These are phyloP conservation scores for Komagataella phaffii DNA, from an alignment of 805 yeast genomes.

Conservation along the genomic window DNA sequence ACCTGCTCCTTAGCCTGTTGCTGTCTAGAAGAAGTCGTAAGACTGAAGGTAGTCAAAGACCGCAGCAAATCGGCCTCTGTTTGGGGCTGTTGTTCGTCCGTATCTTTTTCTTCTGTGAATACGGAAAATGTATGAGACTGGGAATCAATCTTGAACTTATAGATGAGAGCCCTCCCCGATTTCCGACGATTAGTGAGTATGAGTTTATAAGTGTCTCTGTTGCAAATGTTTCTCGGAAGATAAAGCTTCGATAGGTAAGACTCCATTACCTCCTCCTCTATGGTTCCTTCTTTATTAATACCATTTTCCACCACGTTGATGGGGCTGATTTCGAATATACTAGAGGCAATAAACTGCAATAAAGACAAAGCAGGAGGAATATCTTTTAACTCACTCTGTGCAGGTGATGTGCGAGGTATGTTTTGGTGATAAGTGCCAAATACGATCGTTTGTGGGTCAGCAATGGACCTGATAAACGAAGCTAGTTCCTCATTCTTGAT, in stretches of 20 bases:
- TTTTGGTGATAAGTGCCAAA: constrained; percentile 22
- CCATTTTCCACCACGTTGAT: constrained; percentile 3
- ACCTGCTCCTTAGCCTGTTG: constrained; percentile 71
- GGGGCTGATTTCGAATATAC: constrained; percentile 53
- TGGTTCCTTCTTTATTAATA: constrained; percentile 1
- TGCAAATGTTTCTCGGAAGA: constrained; percentile 35
- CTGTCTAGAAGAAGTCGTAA: constrained; percentile 65
- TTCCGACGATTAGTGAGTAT: constrained; percentile 59
- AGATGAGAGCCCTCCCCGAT: constrained; percentile 66
- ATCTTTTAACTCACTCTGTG: constrained; percentile 13
- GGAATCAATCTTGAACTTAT: constrained; percentile 40
- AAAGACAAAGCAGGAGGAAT: constrained; percentile 42
- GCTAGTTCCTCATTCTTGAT: constrained; percentile 32
- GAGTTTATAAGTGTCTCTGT: constrained; percentile 30
- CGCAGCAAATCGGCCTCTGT: constrained; percentile 43
- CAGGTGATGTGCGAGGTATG: constrained; percentile 7
- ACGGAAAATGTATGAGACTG: constrained; percentile 19
- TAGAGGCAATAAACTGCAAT: constrained; percentile 60
- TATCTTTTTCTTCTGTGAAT: constrained; percentile 11
- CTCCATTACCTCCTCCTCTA: constrained; percentile 37
- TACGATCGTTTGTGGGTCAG: constrained; percentile 18
- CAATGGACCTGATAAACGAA: constrained; percentile 30
- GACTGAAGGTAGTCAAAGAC: constrained; percentile 78
- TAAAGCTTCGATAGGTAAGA: constrained; percentile 22
- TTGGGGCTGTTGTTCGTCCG: constrained; percentile 14